Conservation (phyloP, 768 basidiomycete species). For the Chalciporus piperatus region DNA sequence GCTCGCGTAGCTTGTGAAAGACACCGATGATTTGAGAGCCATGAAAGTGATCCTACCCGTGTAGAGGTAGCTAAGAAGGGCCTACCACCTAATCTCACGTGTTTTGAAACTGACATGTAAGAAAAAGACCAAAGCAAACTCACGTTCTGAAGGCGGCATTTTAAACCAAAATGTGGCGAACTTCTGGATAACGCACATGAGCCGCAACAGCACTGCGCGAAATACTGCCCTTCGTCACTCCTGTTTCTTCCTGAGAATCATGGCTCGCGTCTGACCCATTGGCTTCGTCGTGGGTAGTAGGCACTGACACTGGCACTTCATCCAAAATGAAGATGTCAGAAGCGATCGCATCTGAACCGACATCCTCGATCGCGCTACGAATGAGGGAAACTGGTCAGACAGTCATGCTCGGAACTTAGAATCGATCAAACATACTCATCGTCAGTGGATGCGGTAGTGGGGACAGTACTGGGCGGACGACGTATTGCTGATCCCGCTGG, state of each 20-base stretch:
- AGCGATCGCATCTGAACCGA: background rate
- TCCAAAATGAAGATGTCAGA: background rate
- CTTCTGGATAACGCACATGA: background rate
- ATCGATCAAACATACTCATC: too few species aligned
- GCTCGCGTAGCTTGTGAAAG: background rate
- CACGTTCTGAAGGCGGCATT: conserved; percentile 27
- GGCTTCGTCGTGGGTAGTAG: too few species aligned
- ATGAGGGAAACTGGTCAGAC: too few species aligned
- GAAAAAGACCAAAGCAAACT: background rate
- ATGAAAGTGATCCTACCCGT: conserved; percentile 33
- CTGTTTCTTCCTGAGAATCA: background rate
- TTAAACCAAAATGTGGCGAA: conserved; percentile 19
- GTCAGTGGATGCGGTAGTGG: too few species aligned
- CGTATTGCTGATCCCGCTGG: too few species aligned
- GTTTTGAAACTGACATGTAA: background rate
- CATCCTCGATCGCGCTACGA: background rate
- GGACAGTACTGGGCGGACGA: too few species aligned
- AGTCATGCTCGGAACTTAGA: too few species aligned
- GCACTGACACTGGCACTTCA: too few species aligned
- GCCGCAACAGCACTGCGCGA: background rate
- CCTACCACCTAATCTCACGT: conserved; percentile 31
- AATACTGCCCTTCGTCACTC: background rate
- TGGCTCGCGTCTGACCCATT: background rate
- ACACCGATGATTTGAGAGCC: conserved; percentile 25
- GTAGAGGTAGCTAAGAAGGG: conserved; percentile 38